phyloP scores from a whole-genome alignment of 208 protist species.

The Acanthamoeba triangularis region DNA sequence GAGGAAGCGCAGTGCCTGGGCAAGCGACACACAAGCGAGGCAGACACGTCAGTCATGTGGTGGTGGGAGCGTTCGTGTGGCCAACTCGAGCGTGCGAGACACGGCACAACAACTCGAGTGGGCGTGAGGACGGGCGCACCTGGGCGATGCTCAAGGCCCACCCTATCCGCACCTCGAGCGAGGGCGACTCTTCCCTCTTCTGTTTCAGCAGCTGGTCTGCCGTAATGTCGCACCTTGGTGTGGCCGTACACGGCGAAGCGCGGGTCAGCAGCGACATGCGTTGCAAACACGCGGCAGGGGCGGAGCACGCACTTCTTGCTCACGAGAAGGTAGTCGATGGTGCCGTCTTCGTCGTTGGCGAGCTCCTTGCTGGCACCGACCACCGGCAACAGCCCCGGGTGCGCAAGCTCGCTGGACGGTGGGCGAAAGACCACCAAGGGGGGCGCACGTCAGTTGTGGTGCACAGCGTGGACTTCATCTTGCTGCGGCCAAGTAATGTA shows the following conservation, averaged over 20 bases:
- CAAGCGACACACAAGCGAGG: background rate
- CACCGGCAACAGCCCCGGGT: constrained; percentile 1
- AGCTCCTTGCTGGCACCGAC: constrained; percentile 17
- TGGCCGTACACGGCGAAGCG: background rate
- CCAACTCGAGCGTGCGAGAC: too few species aligned
- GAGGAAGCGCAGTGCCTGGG: constrained; percentile 29
- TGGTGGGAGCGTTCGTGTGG: background rate
- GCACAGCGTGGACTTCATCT: background rate
- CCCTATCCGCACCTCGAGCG: background rate
- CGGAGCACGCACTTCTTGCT: constrained; percentile 27
- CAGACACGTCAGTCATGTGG: background rate
- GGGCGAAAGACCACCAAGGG: background rate
- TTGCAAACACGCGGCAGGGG: too few species aligned
- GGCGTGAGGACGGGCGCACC: background rate
- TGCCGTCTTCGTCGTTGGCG: background rate
- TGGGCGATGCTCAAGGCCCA: constrained; percentile 22
- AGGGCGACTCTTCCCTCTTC: background rate
- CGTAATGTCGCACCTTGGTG: background rate
- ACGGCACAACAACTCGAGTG: too few species aligned
- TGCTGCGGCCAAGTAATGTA: background rate
- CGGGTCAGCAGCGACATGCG: background rate
- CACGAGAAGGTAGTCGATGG: constrained; percentile 16
- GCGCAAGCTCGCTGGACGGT: background rate
- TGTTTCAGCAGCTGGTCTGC: constrained; percentile 11
- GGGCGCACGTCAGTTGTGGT: too few species aligned